Evolutionary conservation across 495 filamentous ascomycete genomes (phyloP), one percentile per base, ranked within the genome.

Genomic region (Clavariopsis aquatica): DNA sequence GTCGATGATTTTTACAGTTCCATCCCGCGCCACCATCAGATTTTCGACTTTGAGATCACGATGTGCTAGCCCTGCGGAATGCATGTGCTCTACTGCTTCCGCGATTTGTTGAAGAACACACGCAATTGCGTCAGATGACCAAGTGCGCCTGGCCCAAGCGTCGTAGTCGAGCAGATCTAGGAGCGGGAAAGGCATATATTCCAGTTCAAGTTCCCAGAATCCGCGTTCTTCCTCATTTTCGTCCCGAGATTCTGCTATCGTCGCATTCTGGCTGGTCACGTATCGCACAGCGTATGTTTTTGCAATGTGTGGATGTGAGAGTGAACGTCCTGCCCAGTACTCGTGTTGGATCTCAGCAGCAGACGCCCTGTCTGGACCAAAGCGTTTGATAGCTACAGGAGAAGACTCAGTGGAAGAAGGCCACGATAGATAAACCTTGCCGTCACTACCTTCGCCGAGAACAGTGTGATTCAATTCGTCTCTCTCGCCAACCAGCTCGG

Each of bases 11-110:
- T 57, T 57, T 9, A 57, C 54, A 1, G 27, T 22, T 10, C 54
- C 54, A n/a, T 57, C 19, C 1, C 36, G 31, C 31, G 54, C 23
- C 31, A 57, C 31, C 54, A 57, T 24, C 19, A 57, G 43, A 24
- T 57, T 57, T 22, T 57, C 54, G 34, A 57, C 23, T 22, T 57
- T 57, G 20, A 57, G 54, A 24, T 57, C 54, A 36, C 54, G 54
- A 24, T 57, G 54, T 10, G 54, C 54, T 10, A 57, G 29, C 2
- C 54, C 54, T 17, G 19, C 1, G 8, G 29, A 24, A 27, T 57
- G 54, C 31, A 57, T 45, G 31, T 57, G 23, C 5, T 31, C 31
- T 8, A 57, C 54, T 3, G 54, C 54, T 3, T 43, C 31, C 19
- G 27, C 15, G 34, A 57, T 3, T 24, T 57, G 54, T 24, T n/a